Evolutionary conservation across 2,329 filamentous ascomycete species (phyloP), one percentile per base, ranked within the genome.

Genomic region (Epichloe typhina): DNA sequence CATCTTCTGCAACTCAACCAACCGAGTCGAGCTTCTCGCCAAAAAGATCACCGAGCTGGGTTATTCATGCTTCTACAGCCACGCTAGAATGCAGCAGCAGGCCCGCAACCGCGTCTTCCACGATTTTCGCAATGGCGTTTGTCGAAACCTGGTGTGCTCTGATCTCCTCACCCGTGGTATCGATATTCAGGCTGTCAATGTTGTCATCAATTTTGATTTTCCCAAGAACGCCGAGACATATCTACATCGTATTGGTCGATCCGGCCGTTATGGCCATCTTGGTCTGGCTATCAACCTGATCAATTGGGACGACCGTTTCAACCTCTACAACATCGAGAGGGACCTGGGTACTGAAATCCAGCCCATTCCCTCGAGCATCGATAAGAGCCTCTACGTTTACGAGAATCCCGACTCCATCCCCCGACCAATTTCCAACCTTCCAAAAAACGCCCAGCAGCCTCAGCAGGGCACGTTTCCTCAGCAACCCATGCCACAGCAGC

Each of bases 121-220:
- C 71, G 94, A 98, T 67, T 98, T 98, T 76, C 85, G 93, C 59
- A 96, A 96, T 62, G 93, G 93, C 52, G 90, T 95, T 49, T 97
- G 91, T 74, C 88, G 93, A 62, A 98, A 98, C 67, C 81, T 98
- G 38, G 93, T 98, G 56, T 98, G 93, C 71, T 98, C 94, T 2
- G 93, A 98, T 71, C 77, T 98, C 39, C 79, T 98, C 56, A 98
- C 93, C 56, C 90, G 93, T 71, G 93, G 93, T 82, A 98, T 98
- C 63, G 93, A 98, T 71, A 98, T 98, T 57, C 93, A 98, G 70
- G 93, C 93, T 50, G 93, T 98, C 64, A 98, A 98, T 61, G 93
- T 98, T 50, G 93, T 98, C 65, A 98, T 98, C 80, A 98, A 98
- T 74, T 98, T 98, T 63, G 93, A 98, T 64, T 98, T 98, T 68